Evolutionary conservation across 2,329 filamentous ascomycete genomes (phyloP), one percentile per base, ranked within the genome.

Genomic region (Shiraia sp.): DNA sequence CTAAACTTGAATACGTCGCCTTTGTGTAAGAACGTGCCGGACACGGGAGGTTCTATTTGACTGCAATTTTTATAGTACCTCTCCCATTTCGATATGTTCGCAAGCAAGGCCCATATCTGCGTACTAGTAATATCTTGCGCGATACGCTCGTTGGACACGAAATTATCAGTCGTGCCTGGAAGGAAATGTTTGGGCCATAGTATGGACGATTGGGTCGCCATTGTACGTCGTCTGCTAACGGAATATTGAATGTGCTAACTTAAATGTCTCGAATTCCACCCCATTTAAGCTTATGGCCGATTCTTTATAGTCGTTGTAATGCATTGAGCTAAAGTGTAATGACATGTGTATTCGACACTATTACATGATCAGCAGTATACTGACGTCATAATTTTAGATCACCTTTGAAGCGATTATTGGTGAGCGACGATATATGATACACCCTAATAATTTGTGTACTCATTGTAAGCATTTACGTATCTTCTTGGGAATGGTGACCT

Each of bases 161-260:
- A 70, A 49, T 69, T 69, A 50, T 68, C 62, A 13, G 66, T 69
- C 26, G 61, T 69, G 17, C 67, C 66, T 0, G 67, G 66, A n/a
- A 62, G 45, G 45, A 57, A 68, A 25, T 55, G 46, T 2, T 32
- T 8, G 13, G 67, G 65, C 63, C 64, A 68, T 42, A 57, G 46
- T 42, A 69, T 68, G 40, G 63, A 51, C 10, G 61, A 55, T 51
- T 47, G 47, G 3, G 44, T 46, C 3, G 41, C 22, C 43, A 49
- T 49, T 13, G 27, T 34, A 3, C 10, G 22, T 25, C 10, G 19
- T 15, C 24, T 15, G 25, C n/a, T n/a, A n/a, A n/a, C n/a, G n/a
- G n/a, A n/a, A n/a, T n/a, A n/a, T n/a, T n/a, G n/a, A n/a, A n/a
- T n/a, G n/a, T n/a, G n/a, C n/a, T n/a, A n/a, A n/a, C n/a, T n/a